Base-by-base conservation (phyloP, 2,329 filamentous ascomycete species). In the Dothistroma pini region DNA sequence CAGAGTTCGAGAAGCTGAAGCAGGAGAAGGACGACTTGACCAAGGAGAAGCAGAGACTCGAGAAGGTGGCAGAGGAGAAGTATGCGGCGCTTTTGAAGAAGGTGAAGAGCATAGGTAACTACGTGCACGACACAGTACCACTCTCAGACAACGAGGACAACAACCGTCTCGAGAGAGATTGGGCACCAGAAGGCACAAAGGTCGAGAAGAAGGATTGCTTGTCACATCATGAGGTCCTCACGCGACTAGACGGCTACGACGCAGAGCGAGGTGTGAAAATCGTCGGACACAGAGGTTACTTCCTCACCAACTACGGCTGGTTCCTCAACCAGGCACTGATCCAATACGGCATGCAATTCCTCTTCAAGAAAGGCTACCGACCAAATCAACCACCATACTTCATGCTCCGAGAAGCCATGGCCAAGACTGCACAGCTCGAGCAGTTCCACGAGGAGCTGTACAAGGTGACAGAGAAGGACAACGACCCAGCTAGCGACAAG, bases 381-480 rank as follows among this genome's bases (percentile, higher is more conserved):
- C 71, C 75, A 31, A 76, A 75, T 58, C 90, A 95, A 73, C 89
- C 93, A 1, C 93, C 93, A 1, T 92, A 91, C 73, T 96, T 99
- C 81, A 96, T 97, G 90, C 84, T 93, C 65, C 90, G 90, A 76
- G 90, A 96, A 55, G 89, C 91, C 75, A 99, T 99, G 95, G 93
- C 90, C 63, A 97, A 97, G 83, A 99, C 95, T 0, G 95, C 95
- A 2, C 95, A 99, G 78, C 86, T 99, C 29, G 92, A 95, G 69
- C 90, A 97, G 72, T 99, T 99, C 72, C 95, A 99, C 73, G 95
- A 97, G 76, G 93, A 97, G 77, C 81, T 99, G 56, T 99, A 99
- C 84, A 97, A 97, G 80, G 93, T 99, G 58, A 83, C 83, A 25
- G 87, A 93, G 68, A 89, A 89, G 74, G 90, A 91, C 61, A 91